These are phyloP conservation scores for Arabidopsis hybrid DNA, from an alignment of 441 rosid species.

Conservation along the genomic window DNA sequence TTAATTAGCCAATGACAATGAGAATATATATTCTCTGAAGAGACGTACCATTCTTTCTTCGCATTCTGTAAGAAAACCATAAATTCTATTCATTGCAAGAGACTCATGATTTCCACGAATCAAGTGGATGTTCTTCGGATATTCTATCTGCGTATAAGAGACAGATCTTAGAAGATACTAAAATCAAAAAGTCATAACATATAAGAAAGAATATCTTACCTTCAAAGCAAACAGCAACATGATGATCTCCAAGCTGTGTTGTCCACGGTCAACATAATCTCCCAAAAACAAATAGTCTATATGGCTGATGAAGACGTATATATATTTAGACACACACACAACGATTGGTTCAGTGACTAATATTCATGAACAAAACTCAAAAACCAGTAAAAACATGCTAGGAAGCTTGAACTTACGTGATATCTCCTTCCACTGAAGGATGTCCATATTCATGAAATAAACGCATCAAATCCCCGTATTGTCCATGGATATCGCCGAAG, in stretches of 20 bases:
- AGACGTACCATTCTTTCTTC: conserved; percentile 78
- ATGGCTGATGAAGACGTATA: conserved; percentile 63
- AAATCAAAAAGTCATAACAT: neutral
- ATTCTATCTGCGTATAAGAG: conserved; percentile 70
- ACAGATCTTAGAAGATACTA: conserved; percentile 30
- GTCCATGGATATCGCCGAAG: conserved; percentile 80
- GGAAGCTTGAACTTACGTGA: conserved; percentile 52
- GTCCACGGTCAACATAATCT: conserved; percentile 95
- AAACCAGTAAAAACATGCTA: neutral
- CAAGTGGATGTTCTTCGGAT: conserved; percentile 84
- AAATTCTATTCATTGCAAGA: conserved; percentile 65
- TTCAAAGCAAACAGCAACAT: conserved; percentile 93
- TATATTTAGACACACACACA: neutral
- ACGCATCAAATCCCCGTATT: conserved; percentile 68
- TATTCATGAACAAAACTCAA: conserved; percentile 1
- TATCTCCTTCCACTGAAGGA: conserved; percentile 70
- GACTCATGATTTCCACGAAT: conserved; percentile 98
- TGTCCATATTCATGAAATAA: conserved; percentile 64
- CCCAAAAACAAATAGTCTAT: conserved; percentile 96
- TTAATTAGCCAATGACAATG: conserved; percentile 5
- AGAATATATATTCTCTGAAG: neutral
- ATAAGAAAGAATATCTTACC: conserved; percentile 51
- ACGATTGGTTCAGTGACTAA: conserved; percentile 7
- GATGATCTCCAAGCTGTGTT: conserved; percentile 90
- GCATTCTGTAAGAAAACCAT: conserved; percentile 89